Conservation (phyloP, 2,329 filamentous ascomycete genomes). For the Aspergillus pseudoterreus region DNA sequence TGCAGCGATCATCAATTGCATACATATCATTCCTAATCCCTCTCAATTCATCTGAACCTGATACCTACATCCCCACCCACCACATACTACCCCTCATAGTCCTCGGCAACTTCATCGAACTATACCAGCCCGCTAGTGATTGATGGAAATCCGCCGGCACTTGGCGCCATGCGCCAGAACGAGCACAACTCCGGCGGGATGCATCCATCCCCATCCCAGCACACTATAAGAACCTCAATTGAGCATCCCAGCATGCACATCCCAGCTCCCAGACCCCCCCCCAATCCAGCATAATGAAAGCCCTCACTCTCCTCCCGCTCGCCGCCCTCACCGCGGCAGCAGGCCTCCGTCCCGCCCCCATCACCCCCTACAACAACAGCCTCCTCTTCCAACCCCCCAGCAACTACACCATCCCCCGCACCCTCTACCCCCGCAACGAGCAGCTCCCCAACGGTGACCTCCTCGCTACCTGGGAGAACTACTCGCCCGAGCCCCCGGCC, state of each 20-base stretch:
- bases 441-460: slow-evolving; percentile 45
- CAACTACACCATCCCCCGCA: slow-evolving; percentile 45
- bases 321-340: not conserved
- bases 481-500: slow-evolving; percentile 51
- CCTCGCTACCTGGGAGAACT: slow-evolving; percentile 55
- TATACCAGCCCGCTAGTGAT: not conserved
- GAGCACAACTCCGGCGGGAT: slow-evolving; percentile 22
- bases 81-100: not conserved
- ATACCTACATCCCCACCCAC: not conserved
- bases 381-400: slow-evolving; percentile 42
- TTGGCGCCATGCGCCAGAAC: slow-evolving; percentile 12
- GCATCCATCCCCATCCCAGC: not conserved
- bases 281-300: not conserved
- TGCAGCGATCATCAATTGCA: no score
- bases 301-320: slow-evolving; percentile 1
- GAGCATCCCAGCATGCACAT: not conserved
- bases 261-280: not conserved
- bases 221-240: not conserved
- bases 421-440: slow-evolving; percentile 50
- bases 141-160: slow-evolving; percentile 13
- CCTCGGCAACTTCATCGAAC: not conserved
- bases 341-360: not conserved
- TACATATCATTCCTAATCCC: no score
- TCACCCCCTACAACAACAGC: not conserved
- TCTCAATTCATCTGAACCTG: not conserved